These are phyloP conservation scores for Neoboletus magnificus DNA, from an alignment of 768 basidiomycete genomes.

Conservation along the genomic window DNA sequence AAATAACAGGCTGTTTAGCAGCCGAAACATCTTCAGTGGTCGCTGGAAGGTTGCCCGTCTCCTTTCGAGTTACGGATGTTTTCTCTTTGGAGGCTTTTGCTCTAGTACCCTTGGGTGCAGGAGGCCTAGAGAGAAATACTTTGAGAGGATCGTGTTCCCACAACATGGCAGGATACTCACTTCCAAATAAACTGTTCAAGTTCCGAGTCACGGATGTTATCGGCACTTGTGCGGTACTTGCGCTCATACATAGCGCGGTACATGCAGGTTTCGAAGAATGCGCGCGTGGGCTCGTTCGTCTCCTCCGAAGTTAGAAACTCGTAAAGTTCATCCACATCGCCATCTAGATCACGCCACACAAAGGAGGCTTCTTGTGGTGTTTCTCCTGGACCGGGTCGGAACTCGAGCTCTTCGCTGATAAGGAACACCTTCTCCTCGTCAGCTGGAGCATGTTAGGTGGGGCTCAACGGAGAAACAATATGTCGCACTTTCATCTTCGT, in stretches of 20 bases:
- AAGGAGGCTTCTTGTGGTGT: conserved; percentile 78
- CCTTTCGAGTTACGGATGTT: conserved; percentile 3
- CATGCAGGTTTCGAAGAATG: conserved; percentile 91
- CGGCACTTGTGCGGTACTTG: conserved; percentile 74
- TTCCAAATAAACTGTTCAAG: conserved; percentile 79
- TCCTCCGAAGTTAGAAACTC: conserved; percentile 84
- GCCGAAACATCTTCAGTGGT: conserved; percentile 1
- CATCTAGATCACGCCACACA: conserved; percentile 88
- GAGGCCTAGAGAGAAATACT: conserved; percentile 15
- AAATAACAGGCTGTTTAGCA: conserved; percentile 5
- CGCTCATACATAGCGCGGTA: conserved; percentile 96
- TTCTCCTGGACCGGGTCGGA: conserved; percentile 67
- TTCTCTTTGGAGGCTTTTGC: conserved; percentile 19
- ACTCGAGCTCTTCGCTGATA: conserved; percentile 86
- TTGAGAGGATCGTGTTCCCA: not conserved
- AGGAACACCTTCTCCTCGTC: conserved; percentile 93
- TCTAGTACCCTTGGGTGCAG: conserved; percentile 19
- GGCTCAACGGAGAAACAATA: not conserved
- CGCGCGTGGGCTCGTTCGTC: conserved; percentile 73
- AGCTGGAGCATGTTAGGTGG: conserved; percentile 45
- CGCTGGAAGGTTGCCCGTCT: not conserved
- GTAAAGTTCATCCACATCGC: conserved; percentile 89
- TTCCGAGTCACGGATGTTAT: conserved; percentile 61
- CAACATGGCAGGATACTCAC: conserved; percentile 44
- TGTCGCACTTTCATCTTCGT: conserved; percentile 81